Evolutionary conservation across 345 rosid species (phyloP).

Genomic region (Pugionium dolabratum): DNA sequence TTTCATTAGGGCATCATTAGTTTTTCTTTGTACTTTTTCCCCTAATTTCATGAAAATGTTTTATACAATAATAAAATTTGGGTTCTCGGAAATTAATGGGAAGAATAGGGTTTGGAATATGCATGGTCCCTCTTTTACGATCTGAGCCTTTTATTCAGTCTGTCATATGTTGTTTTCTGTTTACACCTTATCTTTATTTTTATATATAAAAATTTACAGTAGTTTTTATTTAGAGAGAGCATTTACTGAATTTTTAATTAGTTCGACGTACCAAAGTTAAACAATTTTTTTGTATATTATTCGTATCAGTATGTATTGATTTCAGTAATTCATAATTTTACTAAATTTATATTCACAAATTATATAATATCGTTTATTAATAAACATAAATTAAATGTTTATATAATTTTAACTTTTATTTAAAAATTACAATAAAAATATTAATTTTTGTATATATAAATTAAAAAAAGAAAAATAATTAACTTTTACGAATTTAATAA

Average conservation of each 20-base stretch:
- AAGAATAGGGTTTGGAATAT: slow-evolving; percentile 27
- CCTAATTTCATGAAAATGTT: slow-evolving; percentile 32
- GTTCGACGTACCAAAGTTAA: background rate
- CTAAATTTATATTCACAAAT: background rate
- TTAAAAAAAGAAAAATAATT: no score
- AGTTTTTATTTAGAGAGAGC: background rate
- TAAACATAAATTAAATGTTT: no score
- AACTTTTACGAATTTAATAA: no score
- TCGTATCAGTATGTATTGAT: background rate
- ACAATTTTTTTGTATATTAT: no score
- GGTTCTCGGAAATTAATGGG: slow-evolving; percentile 26
- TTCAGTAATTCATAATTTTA: slow-evolving; percentile 14
- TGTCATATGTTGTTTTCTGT: slow-evolving; percentile 41
- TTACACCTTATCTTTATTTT: slow-evolving; percentile 29
- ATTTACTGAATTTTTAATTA: slow-evolving; percentile 13
- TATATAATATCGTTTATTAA: no score
- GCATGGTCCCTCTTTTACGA: slow-evolving; percentile 38
- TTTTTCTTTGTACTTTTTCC: slow-evolving; percentile 35
- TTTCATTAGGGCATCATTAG: slow-evolving; percentile 44
- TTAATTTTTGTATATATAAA: no score
- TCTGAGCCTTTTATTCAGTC: slow-evolving; percentile 45
- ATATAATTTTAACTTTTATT: background rate
- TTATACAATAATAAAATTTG: background rate
- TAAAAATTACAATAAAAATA: no score
- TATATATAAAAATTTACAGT: slow-evolving; percentile 1